Conservation (phyloP, 176 grass and related monocot genomes). For the Metroxylon sagu region DNA sequence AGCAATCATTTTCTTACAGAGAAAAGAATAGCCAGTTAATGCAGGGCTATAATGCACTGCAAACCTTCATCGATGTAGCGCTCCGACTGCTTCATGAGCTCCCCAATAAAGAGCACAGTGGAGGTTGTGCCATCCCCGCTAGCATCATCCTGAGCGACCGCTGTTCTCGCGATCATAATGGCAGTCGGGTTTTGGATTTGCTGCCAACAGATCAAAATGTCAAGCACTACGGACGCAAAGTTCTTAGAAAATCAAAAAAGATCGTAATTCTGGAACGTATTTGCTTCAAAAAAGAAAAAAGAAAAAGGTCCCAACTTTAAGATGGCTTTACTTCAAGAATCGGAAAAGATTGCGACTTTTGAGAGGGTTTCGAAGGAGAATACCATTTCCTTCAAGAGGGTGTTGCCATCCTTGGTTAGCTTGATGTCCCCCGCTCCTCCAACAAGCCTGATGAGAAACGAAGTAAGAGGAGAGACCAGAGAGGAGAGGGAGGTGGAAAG, state of each 20-base stretch:
- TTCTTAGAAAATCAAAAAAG: no score
- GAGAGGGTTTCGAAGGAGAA: not conserved
- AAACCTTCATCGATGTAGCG: slow-evolving; percentile 85
- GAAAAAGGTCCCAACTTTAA: no score
- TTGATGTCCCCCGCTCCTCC: slow-evolving; percentile 96
- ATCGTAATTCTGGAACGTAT: no score
- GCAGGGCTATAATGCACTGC: no score
- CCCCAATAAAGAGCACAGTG: slow-evolving; percentile 89
- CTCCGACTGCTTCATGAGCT: slow-evolving; percentile 89
- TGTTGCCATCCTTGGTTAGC: slow-evolving; percentile 96
- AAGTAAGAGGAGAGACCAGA: no score
- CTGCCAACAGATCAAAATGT: slow-evolving; percentile 21
- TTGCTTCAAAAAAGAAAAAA: no score
- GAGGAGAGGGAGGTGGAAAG: not conserved
- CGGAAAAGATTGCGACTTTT: no score
- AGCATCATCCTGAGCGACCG: slow-evolving; percentile 70
- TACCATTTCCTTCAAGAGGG: slow-evolving; percentile 97
- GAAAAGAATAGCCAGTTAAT: no score
- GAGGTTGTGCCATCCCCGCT: slow-evolving; percentile 93
- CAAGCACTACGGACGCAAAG: no score
- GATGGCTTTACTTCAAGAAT: no score
- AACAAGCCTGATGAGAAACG: slow-evolving; percentile 95
- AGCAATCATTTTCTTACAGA: no score
- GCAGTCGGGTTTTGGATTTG: slow-evolving; percentile 98
- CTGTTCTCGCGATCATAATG: slow-evolving; percentile 95